Percentiles rank a stretch among this genome's conserved stretches.
Evolutionary conservation across 139 green algal genomes (phyloP).

Genomic region (Chlamydomonas sphaeroides): DNA sequence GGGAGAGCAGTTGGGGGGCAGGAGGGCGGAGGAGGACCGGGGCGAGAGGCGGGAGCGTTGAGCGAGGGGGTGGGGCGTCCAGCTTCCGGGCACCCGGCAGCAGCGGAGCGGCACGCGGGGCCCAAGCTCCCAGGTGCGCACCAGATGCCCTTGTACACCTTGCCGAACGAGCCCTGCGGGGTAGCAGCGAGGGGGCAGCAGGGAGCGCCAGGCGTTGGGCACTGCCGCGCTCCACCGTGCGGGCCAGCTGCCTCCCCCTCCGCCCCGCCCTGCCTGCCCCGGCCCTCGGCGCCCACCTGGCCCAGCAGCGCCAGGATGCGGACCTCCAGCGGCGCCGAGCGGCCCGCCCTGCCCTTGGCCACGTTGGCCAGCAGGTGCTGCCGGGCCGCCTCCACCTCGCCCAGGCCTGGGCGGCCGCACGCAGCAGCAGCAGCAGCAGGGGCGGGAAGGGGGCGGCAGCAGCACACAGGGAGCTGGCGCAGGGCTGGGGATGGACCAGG

Average conservation of each 20-base stretch:
- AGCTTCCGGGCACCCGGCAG: no score
- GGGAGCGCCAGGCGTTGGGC: no score
- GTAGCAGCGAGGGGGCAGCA: neutral
- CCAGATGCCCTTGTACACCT: slow-evolving; percentile 29
- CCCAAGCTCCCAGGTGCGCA: neutral
- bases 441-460: neutral
- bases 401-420: neutral
- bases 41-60: no score
- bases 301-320: slow-evolving; percentile 27
- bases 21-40: no score
- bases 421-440: neutral
- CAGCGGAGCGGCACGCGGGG: no score
- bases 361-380: slow-evolving; percentile 18
- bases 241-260: no score
- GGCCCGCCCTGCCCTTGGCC: slow-evolving; percentile 1
- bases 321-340: neutral
- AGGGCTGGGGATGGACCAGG: no score
- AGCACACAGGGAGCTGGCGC: no score
- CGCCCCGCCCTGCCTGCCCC: no score
- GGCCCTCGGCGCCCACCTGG: slow-evolving; percentile 6
- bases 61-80: no score
- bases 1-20: neutral
- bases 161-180: slow-evolving; percentile 21
- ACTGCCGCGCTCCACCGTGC: no score
- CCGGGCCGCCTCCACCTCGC: slow-evolving; percentile 27